A percentile compares a stretch with the other conserved stretches of the same genome.
These are phyloP conservation scores for Colletotrichum sp. DNA, from an alignment of 2,329 filamentous ascomycete genomes.

Conservation along the genomic window DNA sequence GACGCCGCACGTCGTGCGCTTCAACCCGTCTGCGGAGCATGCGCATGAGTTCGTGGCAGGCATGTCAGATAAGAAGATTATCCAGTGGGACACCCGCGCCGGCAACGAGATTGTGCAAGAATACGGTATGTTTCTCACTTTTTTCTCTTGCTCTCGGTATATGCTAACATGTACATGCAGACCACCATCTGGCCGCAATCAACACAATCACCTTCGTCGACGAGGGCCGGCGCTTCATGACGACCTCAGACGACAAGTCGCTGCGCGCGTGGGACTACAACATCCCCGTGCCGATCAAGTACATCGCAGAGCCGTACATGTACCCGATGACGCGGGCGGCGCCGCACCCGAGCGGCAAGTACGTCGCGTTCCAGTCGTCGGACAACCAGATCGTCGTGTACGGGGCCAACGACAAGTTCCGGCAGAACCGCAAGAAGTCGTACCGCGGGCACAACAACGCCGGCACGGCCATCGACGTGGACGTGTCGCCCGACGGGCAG, in stretches of 20 bases:
- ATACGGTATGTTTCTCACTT: constrained; percentile 53
- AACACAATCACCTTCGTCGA: constrained; percentile 98
- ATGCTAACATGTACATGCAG: constrained; percentile 36
- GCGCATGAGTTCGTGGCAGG: constrained; percentile 92
- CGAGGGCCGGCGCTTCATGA: constrained; percentile 93
- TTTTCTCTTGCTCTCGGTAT: no score
- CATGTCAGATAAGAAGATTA: constrained; percentile 98
- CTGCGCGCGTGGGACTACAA: constrained; percentile 98
- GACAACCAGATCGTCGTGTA: constrained; percentile 99
- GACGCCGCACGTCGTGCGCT: constrained; percentile 92
- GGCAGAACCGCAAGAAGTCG: constrained; percentile 96
- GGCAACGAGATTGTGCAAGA: constrained; percentile 85
- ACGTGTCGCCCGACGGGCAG: constrained; percentile 88
- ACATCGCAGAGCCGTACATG: constrained; percentile 98
- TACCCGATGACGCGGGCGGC: constrained; percentile 90
- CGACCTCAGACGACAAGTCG: constrained; percentile 96
- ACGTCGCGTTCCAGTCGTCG: constrained; percentile 85
- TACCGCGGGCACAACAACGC: constrained; percentile 97
- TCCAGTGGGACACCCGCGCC: constrained; percentile 91
- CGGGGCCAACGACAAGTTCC: constrained; percentile 91
- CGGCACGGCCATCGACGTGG: constrained; percentile 89
- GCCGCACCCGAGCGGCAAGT: constrained; percentile 88
- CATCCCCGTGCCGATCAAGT: constrained; percentile 98
- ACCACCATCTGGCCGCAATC: constrained; percentile 96
- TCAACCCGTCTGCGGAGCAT: constrained; percentile 81